Percentiles rank a stretch among this genome's conserved stretches.
phyloP scores from a whole-genome alignment of 73 alveolate genomes.

The Paramecium tetraurelia region DNA sequence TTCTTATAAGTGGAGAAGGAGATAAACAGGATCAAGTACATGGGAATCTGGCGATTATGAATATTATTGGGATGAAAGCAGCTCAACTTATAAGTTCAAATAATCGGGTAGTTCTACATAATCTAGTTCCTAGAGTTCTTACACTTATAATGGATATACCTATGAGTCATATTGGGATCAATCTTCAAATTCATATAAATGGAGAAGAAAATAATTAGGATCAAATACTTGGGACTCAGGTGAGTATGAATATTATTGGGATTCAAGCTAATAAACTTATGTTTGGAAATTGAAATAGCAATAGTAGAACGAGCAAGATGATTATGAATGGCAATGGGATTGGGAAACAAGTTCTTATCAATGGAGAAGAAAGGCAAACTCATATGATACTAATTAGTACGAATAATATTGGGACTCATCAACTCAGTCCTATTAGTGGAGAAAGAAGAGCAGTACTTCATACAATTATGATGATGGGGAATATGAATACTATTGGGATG shows the following conservation, averaged over 20 bases:
- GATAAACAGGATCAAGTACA: neutral
- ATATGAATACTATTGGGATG: conserved; percentile 18
- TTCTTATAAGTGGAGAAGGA: neutral
- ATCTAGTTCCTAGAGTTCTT: neutral
- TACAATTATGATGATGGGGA: neutral
- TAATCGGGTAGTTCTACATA: neutral
- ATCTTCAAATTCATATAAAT: neutral
- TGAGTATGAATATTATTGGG: conserved; percentile 11
- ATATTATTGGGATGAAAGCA: neutral
- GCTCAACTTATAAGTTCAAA: neutral
- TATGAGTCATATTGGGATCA: conserved; percentile 8
- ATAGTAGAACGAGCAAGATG: neutral
- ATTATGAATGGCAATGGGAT: conserved; percentile 27
- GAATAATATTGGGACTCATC: conserved; percentile 4
- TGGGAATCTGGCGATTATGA: neutral
- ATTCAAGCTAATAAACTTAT: neutral
- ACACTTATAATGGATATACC: neutral
- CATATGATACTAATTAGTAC: neutral
- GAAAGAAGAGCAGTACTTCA: neutral
- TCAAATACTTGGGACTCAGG: neutral
- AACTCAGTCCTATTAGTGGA: neutral
- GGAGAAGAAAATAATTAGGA: neutral
- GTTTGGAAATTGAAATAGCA: neutral
- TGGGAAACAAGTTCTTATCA: neutral
- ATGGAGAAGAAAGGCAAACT: neutral